Conservation (phyloP, 306 rosid genomes). For the Lablab purpureus region DNA sequence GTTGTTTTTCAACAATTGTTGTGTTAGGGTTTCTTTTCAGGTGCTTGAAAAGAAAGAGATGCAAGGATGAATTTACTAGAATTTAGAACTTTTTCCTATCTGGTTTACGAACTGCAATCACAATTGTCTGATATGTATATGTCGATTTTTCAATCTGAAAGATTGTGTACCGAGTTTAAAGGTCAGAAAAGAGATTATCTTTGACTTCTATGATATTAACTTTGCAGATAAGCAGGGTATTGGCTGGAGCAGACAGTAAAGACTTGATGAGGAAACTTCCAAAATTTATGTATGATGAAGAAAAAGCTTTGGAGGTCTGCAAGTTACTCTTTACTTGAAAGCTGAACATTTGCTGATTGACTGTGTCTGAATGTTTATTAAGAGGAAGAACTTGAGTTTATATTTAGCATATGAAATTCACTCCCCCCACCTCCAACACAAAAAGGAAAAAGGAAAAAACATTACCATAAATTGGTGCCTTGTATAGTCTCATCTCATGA, state of each 20-base stretch:
- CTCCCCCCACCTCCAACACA: too few species aligned
- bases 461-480: background rate
- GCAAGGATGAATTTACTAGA: slow-evolving; percentile 21
- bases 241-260: slow-evolving; percentile 64
- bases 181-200: background rate
- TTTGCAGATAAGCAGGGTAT: slow-evolving; percentile 62
- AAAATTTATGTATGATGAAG: slow-evolving; percentile 73
- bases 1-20: slow-evolving; percentile 24
- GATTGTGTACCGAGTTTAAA: slow-evolving; percentile 1
- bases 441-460: background rate
- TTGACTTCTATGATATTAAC: slow-evolving; percentile 23
- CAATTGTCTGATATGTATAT: background rate
- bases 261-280: slow-evolving; percentile 74
- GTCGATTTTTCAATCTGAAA: slow-evolving; percentile 20
- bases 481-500: background rate
- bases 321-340: slow-evolving; percentile 35
- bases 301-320: slow-evolving; percentile 72
- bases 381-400: background rate
- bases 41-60: slow-evolving; percentile 16
- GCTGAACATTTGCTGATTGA: background rate
- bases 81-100: background rate
- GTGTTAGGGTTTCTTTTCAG: slow-evolving; percentile 10
- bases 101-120: background rate
- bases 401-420: background rate
- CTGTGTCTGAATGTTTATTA: slow-evolving; percentile 20